Evolutionary conservation across 805 yeast species (phyloP), one percentile per base, ranked within the genome.

Genomic region (Wickerhamia fluorescens): DNA sequence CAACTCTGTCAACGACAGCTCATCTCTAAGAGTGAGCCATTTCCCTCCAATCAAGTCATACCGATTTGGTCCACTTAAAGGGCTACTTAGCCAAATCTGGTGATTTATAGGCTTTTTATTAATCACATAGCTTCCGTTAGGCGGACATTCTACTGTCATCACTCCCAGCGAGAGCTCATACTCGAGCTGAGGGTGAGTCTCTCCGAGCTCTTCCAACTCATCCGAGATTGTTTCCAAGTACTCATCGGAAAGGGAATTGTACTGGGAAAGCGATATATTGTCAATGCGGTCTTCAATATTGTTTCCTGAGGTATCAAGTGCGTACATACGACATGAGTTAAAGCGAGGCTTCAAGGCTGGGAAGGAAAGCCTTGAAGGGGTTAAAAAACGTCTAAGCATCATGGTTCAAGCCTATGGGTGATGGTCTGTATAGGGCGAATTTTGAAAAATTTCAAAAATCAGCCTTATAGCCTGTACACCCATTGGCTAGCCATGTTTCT

Each of bases 41-140:
- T 66, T 61, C 3, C 82, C 83, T 23, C 73, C 68, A 24, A 81
- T 66, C 37, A 71, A 73, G 51, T 92, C 97, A 35, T 49, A 57
- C 32, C 68, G 46, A 48, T 87, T 86, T 5, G 98, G 98, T 0
- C 98, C 98, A 6, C 94, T 81, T 3, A 86, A 49, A 0, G 99
- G 99, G 24, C 95, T 82, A 35, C 94, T 75, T 30, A 89, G 67
- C 99, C 99, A 92, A 17, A 92, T 80, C 53, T 92, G 99, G 56
- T 84, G 81, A 58, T 87, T 92, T 3, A 98, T 96, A 1, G 98
- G 98, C 57, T 92, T 97, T 49, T 87, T 89, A 61, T 92, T 92
- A 49, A 92, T 78, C 16, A 92, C 95, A 50, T 92, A 92, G 0
- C 88, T 72, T 2, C 96, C 97, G 11, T 65, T 61, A 1, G 76